A percentile compares a stretch with the other conserved stretches of the same genome.
phyloP scores from a whole-genome alignment of 2,329 filamentous ascomycete genomes.

The Torrubiella hemipterigena region DNA sequence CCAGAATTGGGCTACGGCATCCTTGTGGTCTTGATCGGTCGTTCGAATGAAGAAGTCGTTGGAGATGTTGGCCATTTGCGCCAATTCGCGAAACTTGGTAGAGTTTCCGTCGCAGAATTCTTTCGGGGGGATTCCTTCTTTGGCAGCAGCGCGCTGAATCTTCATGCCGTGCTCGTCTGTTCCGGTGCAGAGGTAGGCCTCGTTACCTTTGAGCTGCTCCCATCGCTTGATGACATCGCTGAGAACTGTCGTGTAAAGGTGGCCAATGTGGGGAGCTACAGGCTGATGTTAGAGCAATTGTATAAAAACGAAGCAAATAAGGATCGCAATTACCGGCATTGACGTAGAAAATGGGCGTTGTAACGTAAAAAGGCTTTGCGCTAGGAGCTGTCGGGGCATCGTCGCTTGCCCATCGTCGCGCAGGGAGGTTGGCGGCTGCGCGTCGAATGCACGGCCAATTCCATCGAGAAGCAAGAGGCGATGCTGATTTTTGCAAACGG shows the following conservation, averaged over 20 bases:
- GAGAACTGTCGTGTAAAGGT: conserved; percentile 87
- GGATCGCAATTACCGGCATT: conserved; percentile 69
- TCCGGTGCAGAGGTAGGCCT: conserved; percentile 71
- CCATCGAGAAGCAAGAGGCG: no score
- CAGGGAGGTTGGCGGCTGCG: no score
- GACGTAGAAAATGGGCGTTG: conserved; percentile 97
- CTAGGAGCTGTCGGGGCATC: no score
- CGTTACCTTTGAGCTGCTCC: conserved; percentile 61
- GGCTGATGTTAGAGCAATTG: conserved; percentile 11
- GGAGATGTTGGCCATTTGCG: conserved; percentile 53
- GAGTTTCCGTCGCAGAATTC: conserved; percentile 83
- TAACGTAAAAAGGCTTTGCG: conserved; percentile 83
- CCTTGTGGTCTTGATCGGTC: conserved; percentile 69
- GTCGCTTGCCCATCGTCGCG: conserved; percentile 19
- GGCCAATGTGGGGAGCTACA: conserved; percentile 81
- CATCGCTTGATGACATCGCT: conserved; percentile 88
- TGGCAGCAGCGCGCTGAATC: conserved; percentile 74
- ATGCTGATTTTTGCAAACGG: no score
- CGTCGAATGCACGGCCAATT: no score
- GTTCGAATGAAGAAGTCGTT: conserved; percentile 89
- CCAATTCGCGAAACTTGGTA: conserved; percentile 66
- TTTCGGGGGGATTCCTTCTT: conserved; percentile 60
- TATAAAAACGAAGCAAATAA: neutral
- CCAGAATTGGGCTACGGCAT: conserved; percentile 87
- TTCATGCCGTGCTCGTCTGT: conserved; percentile 98